Conservation (phyloP, 129 eudicot species). For the Helianthus tuberosus region DNA sequence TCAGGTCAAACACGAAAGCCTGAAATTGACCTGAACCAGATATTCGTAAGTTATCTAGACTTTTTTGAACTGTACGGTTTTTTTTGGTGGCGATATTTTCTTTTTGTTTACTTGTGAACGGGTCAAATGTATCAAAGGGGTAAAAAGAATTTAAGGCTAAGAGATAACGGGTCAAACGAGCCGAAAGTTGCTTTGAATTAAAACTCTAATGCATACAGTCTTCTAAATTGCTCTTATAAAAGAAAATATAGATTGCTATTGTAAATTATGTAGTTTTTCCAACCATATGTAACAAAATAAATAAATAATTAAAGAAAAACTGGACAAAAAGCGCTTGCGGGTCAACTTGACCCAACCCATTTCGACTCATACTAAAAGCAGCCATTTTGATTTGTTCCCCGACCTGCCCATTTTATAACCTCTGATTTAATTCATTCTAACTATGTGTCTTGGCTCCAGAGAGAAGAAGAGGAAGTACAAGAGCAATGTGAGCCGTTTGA, state of each 20-base stretch:
- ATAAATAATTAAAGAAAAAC: not conserved
- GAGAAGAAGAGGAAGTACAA: slow-evolving; percentile 62
- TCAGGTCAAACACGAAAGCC: slow-evolving; percentile 44
- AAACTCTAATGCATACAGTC: too few relatives aligned
- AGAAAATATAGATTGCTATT: not conserved
- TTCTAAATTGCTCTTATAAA: not conserved
- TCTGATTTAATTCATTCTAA: too few relatives aligned
- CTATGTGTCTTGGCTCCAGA: slow-evolving; percentile 30
- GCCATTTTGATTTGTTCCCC: not conserved
- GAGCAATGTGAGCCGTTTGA: slow-evolving; percentile 20
- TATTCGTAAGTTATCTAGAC: slow-evolving; percentile 44
- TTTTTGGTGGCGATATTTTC: not conserved
- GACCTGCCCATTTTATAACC: not conserved
- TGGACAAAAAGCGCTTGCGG: not conserved
- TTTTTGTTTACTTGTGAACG: not conserved
- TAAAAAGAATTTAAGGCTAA: not conserved
- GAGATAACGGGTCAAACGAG: not conserved
- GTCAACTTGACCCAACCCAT: not conserved
- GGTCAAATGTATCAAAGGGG: not conserved
- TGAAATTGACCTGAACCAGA: slow-evolving; percentile 64
- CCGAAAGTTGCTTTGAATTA: not conserved
- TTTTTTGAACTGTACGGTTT: not conserved
- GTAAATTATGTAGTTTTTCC: not conserved
- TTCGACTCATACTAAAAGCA: not conserved
- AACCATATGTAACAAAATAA: not conserved